Percentiles rank a stretch among this genome's conserved stretches.
Conservation (phyloP, 768 basidiomycete species). For the Rhizopogon sp. region DNA sequence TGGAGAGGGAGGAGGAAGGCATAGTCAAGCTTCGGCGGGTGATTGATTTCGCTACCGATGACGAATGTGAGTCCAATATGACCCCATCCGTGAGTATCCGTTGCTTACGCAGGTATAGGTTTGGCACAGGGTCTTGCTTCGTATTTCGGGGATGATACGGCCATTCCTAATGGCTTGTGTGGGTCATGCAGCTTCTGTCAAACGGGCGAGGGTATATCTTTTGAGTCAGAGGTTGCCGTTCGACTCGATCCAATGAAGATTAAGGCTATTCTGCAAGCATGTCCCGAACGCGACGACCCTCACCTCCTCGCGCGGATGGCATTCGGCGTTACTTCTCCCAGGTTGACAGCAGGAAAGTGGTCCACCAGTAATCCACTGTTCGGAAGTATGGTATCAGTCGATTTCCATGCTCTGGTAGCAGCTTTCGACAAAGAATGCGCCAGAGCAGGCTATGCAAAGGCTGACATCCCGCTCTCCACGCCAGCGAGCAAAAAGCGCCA, state of each 20-base stretch:
- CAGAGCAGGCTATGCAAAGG: slow-evolving; percentile 27
- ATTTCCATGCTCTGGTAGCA: slow-evolving; percentile 35
- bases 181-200: slow-evolving; percentile 39
- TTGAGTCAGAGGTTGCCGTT: slow-evolving; percentile 16
- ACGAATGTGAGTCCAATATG: slow-evolving; percentile 28
- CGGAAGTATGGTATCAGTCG: slow-evolving; percentile 35
- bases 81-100: not conserved
- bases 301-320: slow-evolving; percentile 46
- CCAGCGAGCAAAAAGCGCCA: slow-evolving; percentile 10
- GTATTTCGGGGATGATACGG: slow-evolving; percentile 40
- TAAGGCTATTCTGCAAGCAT: slow-evolving; percentile 34
- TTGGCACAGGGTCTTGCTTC: slow-evolving; percentile 35
- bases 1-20: slow-evolving; percentile 36
- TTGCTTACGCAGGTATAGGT: slow-evolving; percentile 22
- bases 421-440: slow-evolving; percentile 39
- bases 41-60: slow-evolving; percentile 31
- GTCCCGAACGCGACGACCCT: slow-evolving; percentile 42
- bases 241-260: slow-evolving; percentile 26
- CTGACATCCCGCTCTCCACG: not conserved
- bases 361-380: slow-evolving; percentile 37
- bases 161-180: slow-evolving; percentile 36
- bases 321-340: slow-evolving; percentile 43
- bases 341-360: slow-evolving; percentile 38
- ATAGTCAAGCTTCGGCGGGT: slow-evolving; percentile 35
- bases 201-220: slow-evolving; percentile 28